A percentile compares a stretch with the other conserved stretches of the same genome.
These are phyloP conservation scores for Xylariaceae sp. DNA, from an alignment of 2,329 filamentous ascomycete species.

Conservation along the genomic window DNA sequence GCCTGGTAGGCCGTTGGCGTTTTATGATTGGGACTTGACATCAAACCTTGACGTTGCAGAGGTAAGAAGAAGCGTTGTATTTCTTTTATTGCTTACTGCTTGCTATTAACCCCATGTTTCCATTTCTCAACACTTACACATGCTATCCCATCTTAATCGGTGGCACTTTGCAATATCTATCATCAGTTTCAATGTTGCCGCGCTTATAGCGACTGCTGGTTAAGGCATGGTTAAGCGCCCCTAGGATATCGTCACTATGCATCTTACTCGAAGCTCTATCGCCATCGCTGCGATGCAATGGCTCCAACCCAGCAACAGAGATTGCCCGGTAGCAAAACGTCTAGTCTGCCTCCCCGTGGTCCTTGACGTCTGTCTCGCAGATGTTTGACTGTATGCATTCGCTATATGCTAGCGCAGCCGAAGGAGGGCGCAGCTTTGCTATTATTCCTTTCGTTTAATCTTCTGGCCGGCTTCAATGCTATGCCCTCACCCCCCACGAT, in stretches of 20 bases:
- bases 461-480: background rate
- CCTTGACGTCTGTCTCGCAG: background rate
- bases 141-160: background rate
- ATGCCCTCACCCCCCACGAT: background rate
- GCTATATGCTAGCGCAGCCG: background rate
- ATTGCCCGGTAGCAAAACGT: background rate
- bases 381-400: background rate
- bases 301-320: background rate
- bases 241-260: background rate
- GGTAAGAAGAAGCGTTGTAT: constrained; percentile 7
- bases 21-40: constrained; percentile 1
- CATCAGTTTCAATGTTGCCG: constrained; percentile 4
- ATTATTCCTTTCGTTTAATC: background rate
- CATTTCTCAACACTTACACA: background rate
- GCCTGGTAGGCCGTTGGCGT: constrained; percentile 1
- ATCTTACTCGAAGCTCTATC: background rate
- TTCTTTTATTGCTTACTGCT: background rate
- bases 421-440: background rate
- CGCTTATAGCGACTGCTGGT: background rate
- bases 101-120: background rate
- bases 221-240: background rate
- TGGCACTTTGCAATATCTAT: background rate
- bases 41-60: constrained; percentile 1
- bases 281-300: constrained; percentile 2
- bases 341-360: background rate